Conservation (phyloP, 2,329 filamentous ascomycete genomes). For the Fusarium pseudograminearum region DNA sequence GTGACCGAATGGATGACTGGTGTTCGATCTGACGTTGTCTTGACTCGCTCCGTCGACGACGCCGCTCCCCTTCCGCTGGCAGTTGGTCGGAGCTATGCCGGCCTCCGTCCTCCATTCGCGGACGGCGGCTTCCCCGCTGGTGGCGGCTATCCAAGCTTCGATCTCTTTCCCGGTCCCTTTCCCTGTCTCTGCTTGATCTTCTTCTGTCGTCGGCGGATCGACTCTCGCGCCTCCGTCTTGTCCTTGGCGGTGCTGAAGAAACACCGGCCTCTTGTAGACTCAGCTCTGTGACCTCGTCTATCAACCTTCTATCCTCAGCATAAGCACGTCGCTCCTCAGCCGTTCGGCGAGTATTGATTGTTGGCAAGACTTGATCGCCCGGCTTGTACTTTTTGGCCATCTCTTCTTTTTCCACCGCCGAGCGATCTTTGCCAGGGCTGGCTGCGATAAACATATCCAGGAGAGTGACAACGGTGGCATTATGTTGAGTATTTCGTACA, state of each 20-base stretch:
- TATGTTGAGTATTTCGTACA: constrained; percentile 88
- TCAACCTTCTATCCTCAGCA: constrained; percentile 74
- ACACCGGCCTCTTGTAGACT: constrained; percentile 77
- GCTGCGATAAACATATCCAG: constrained; percentile 88
- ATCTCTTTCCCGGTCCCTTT: constrained; percentile 32
- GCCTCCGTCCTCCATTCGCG: constrained; percentile 43
- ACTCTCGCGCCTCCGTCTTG: constrained; percentile 51
- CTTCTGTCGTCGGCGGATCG: constrained; percentile 52
- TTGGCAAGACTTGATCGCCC: constrained; percentile 83
- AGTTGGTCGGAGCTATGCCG: constrained; percentile 53
- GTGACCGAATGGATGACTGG: constrained; percentile 86
- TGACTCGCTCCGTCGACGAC: constrained; percentile 59
- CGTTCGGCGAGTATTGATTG: constrained; percentile 63
- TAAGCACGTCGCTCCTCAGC: constrained; percentile 66
- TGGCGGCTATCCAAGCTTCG: constrained; percentile 50
- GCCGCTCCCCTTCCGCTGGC: constrained; percentile 52
- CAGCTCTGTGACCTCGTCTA: constrained; percentile 78
- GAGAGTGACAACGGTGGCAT: constrained; percentile 89
- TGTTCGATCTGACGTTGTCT: constrained; percentile 79
- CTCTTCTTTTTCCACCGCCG: constrained; percentile 79
- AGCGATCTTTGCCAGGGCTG: constrained; percentile 80
- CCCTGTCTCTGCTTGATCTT: constrained; percentile 47
- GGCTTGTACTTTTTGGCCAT: constrained; percentile 81
- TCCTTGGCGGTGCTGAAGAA: constrained; percentile 51
- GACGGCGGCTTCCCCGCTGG: constrained; percentile 44